Base-by-base conservation (phyloP, 495 filamentous ascomycete genomes). In the Penicillium psychrofluorescens region DNA sequence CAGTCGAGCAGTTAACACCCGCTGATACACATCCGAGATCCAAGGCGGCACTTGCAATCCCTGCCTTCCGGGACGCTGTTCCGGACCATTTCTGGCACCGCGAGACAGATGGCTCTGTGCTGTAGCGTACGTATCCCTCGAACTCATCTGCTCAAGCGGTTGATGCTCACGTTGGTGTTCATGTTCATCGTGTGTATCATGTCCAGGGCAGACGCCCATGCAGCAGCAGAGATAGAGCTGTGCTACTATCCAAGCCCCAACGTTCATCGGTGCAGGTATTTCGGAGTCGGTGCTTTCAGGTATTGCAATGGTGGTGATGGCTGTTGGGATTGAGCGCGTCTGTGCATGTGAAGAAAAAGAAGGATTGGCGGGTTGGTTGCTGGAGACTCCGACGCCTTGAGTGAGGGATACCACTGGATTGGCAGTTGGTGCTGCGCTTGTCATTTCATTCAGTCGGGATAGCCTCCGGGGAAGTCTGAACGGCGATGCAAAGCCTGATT, bases 71-170 rank as follows among this genome's bases (percentile, higher is more conserved):
- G 29, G n/a, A 29, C 32, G 12, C 7, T 3, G 27, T 4, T 34
- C 34, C 3, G 10, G 4, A 12, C 3, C 22, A 8, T 28, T 32
- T 42, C 9, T 44, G 49, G 4, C 37, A 41, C 13, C 29, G 30
- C 27, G 9, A 38, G 55, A 57, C 29, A 51, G 29, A 15, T 46
- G 43, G 35, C 50, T 60, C 8, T 38, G 46, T 3, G 64, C 64
- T 28, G 64, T 68, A 11, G 52, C 30, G 50, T 61, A 66, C 1
- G 62, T 64, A 0, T 68, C 62, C 10, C 47, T 41, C 6, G 56
- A 62, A 6, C 29, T 38, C 30, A 43, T 53, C 12, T 37, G 35
- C 8, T 56, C 43, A 1, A 58, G 35, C 22, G 28, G 13, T 10
- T 29, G 22, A 22, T 22, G 22, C 22, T 22, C 22, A 6, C 0